These are phyloP conservation scores for Phanerochaete sordida DNA, from an alignment of 768 basidiomycete species.

Conservation along the genomic window DNA sequence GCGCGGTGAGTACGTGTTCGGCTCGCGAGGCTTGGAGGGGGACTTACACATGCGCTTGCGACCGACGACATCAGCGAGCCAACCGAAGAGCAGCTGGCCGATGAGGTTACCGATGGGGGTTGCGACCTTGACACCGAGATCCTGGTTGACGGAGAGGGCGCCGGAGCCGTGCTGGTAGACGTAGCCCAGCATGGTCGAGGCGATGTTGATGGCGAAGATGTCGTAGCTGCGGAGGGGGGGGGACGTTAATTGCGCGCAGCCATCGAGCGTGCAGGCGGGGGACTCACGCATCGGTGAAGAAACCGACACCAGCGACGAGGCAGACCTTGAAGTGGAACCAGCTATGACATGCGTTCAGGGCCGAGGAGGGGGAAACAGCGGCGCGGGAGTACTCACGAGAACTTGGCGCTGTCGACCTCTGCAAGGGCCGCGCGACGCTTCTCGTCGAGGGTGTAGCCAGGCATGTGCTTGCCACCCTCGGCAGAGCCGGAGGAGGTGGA, in stretches of 20 bases:
- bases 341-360: constrained; percentile 21
- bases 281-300: constrained; percentile 29
- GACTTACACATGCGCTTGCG: constrained; percentile 36
- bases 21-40: neutral
- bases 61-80: constrained; percentile 41
- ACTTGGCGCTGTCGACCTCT: constrained; percentile 49
- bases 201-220: constrained; percentile 43
- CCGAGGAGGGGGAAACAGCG: neutral
- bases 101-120: constrained; percentile 37
- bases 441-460: constrained; percentile 25
- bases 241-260: neutral
- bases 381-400: constrained; percentile 29
- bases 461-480: neutral
- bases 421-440: constrained; percentile 41
- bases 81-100: constrained; percentile 42
- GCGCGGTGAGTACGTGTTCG: neutral
- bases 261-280: neutral
- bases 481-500: constrained; percentile 9
- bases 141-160: constrained; percentile 39
- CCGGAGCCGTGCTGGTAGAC: constrained; percentile 45
- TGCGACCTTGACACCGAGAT: constrained; percentile 43
- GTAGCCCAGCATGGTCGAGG: constrained; percentile 42
- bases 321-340: constrained; percentile 50
- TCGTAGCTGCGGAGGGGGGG: constrained; percentile 25
- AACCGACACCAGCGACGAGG: constrained; percentile 31